Base-by-base conservation (phyloP, 371 early-diverging fungal species). In the Syncephalastrum sp. region DNA sequence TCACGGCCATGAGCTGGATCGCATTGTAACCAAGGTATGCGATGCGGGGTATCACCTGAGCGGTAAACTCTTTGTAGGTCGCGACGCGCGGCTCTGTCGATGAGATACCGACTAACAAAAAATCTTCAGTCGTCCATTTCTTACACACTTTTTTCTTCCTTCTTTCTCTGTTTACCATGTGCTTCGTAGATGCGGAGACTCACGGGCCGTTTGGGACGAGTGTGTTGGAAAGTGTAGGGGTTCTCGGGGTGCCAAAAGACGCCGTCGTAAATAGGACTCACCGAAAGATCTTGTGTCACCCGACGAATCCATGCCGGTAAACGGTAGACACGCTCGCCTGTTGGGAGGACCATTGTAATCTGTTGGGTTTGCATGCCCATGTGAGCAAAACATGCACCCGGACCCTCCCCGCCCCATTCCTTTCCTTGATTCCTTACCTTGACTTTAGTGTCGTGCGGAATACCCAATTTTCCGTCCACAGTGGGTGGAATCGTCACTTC, bases 1-100 rank as follows among this genome's bases (percentile, higher is more conserved):
- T 96, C 44, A 98, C 79, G 41, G 97, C 98, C 98, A 98, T 98
- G 46, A 98, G 68, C 76, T 98, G 97, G 61, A 98, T 91, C 0
- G 88, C 77, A 71, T 98, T 96, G 83, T 97, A 97, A 0, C 96
- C 96, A 10, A 94, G 82, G 53, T 89, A 74, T 54, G 82, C 82
- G 70, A 97, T 94, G 56, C 94, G 82, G 19, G 94, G 95, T n/a
- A 97, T 75, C 8, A 92, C 84, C 53, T 92, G 86, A 45, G 81
- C 68, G 3, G 93, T 91, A 61, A 96, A 97, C 61, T 97, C 92
- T 24, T 82, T 78, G 75, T 89, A 97, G 4, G 90, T 89, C 4
- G 88, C 91, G 43, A 94, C 89, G 2, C 87, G 79, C 41, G 79
- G 83, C 61, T 97, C 95, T 4, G 88, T 78, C 19, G 92, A 85